These are phyloP conservation scores for Lipomyces chichibuensis DNA, from an alignment of 805 yeast species.

Conservation along the genomic window DNA sequence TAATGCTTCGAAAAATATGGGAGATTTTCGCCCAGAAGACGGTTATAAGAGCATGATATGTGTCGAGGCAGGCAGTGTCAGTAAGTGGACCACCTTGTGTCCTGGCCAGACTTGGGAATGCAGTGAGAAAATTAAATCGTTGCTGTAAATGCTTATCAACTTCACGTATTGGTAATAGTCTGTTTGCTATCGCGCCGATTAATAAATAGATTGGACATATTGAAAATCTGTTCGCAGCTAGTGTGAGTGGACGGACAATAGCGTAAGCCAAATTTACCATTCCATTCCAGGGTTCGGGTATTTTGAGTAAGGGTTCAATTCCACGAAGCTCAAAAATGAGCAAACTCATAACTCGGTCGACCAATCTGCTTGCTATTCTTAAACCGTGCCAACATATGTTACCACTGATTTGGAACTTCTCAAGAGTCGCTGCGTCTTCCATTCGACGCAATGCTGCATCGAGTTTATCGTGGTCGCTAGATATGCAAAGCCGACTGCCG, in stretches of 20 bases:
- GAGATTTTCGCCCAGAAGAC: constrained; percentile 81
- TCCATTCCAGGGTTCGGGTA: not conserved
- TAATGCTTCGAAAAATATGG: constrained; percentile 77
- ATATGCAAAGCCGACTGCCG: constrained; percentile 14
- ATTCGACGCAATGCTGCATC: constrained; percentile 13
- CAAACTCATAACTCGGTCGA: not conserved
- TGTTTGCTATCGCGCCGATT: not conserved
- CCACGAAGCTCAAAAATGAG: not conserved
- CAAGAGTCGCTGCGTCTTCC: constrained; percentile 14
- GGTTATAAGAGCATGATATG: constrained; percentile 91
- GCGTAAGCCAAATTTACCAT: too few relatives aligned
- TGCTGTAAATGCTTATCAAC: constrained; percentile 17
- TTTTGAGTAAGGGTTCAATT: not conserved
- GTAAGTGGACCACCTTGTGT: constrained; percentile 60
- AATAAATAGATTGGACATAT: not conserved
- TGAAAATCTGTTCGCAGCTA: not conserved
- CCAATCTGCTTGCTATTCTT: not conserved
- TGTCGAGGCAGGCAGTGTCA: constrained; percentile 90
- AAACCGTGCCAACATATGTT: constrained; percentile 5
- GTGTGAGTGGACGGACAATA: too few relatives aligned
- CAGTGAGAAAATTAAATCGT: constrained; percentile 54
- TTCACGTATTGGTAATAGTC: not conserved
- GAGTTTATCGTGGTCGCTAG: constrained; percentile 26
- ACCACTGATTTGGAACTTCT: constrained; percentile 15
- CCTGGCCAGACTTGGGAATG: constrained; percentile 82